Conservation (phyloP, 2,329 filamentous ascomycete genomes). For the Mycocentrospora acerina region DNA sequence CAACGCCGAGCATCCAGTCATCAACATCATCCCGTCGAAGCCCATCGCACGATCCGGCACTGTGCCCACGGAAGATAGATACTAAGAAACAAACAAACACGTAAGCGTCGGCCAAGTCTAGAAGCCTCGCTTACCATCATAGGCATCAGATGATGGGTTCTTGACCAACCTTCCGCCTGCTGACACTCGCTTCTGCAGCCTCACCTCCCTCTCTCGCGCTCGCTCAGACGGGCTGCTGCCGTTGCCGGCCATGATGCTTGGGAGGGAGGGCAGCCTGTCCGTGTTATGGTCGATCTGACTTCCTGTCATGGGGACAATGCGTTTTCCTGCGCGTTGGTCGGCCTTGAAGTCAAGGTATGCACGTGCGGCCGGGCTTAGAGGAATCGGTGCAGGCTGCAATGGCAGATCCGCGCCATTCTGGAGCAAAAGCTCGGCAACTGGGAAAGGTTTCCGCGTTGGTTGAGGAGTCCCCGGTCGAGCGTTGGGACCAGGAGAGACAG, state of each 20-base stretch:
- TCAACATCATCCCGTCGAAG: constrained; percentile 28
- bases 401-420: constrained; percentile 95
- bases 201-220: constrained; percentile 39
- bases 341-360: constrained; percentile 80
- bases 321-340: constrained; percentile 47
- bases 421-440: constrained; percentile 84
- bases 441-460: constrained; percentile 62
- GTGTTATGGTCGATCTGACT: constrained; percentile 48
- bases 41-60: constrained; percentile 33
- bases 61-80: constrained; percentile 37
- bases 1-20: constrained; percentile 1
- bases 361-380: constrained; percentile 76
- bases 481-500: constrained; percentile 46
- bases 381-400: constrained; percentile 71
- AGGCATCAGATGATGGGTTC: constrained; percentile 26
- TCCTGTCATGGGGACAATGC: constrained; percentile 45
- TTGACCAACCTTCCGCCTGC: constrained; percentile 46
- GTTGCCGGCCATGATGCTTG: constrained; percentile 50
- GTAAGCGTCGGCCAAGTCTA: constrained; percentile 33
- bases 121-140: constrained; percentile 39
- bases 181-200: constrained; percentile 44
- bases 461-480: constrained; percentile 45
- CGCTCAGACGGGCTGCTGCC: constrained; percentile 42
- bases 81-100: constrained; percentile 30
- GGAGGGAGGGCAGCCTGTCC: constrained; percentile 65